Conservation (phyloP, 176 grass and related monocot genomes). For the Oryza longistaminata region DNA sequence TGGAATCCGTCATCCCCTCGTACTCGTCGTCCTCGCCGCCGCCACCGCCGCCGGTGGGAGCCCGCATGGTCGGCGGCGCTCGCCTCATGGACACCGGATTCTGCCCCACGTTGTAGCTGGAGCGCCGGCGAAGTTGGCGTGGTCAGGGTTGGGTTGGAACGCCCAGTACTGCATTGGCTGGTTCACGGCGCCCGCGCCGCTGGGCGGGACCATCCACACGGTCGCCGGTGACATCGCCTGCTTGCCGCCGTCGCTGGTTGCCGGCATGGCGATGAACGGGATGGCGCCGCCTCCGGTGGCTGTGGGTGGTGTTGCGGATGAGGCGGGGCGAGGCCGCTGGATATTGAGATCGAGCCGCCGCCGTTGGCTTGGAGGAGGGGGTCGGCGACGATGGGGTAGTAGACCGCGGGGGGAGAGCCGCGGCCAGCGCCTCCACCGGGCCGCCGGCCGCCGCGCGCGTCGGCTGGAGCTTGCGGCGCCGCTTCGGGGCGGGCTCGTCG, state of each 20-base stretch:
- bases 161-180: conserved; percentile 52
- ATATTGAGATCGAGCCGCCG: conserved; percentile 58
- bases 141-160: conserved; percentile 48
- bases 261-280: conserved; percentile 58
- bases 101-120: conserved; percentile 1
- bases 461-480: conserved; percentile 76
- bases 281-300: conserved; percentile 37
- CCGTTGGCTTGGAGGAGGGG: conserved; percentile 57
- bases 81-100: neutral
- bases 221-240: conserved; percentile 42
- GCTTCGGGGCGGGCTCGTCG: conserved; percentile 41
- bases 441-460: conserved; percentile 41
- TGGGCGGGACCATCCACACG: conserved; percentile 73
- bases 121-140: conserved; percentile 45
- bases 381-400: conserved; percentile 58
- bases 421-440: neutral
- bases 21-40: conserved; percentile 43
- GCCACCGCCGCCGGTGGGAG: too few species aligned
- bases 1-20: conserved; percentile 51
- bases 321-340: conserved; percentile 61
- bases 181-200: conserved; percentile 13
- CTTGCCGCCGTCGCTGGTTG: conserved; percentile 4
- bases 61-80: neutral
- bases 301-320: neutral
- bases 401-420: conserved; percentile 27